Conservation (phyloP, 2,329 filamentous ascomycete genomes). For the Neoascochyta sp. region DNA sequence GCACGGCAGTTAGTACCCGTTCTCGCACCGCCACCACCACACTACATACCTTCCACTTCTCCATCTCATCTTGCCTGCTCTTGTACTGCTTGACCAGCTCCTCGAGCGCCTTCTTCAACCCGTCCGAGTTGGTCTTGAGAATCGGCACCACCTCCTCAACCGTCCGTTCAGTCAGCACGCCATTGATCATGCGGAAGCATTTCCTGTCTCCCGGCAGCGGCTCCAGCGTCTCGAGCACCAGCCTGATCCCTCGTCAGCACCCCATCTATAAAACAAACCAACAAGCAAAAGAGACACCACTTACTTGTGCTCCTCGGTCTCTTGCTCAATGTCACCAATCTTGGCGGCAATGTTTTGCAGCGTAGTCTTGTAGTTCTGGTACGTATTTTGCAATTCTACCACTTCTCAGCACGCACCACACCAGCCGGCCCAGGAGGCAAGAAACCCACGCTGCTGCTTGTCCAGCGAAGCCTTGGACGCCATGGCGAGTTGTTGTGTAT, state of each 20-base stretch:
- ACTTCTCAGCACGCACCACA: conserved; percentile 5
- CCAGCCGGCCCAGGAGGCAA: background rate
- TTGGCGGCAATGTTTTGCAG: conserved; percentile 93
- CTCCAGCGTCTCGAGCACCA: conserved; percentile 87
- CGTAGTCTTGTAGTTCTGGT: conserved; percentile 69
- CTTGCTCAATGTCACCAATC: conserved; percentile 96
- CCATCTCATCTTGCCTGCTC: conserved; percentile 87
- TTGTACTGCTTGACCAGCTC: conserved; percentile 97
- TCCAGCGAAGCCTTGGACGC: conserved; percentile 55
- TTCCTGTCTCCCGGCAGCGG: conserved; percentile 82
- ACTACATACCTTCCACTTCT: conserved; percentile 88
- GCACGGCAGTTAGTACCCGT: conserved; percentile 16
- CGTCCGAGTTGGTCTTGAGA: conserved; percentile 89
- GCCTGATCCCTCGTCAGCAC: conserved; percentile 52
- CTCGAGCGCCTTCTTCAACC: conserved; percentile 87
- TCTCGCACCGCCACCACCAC: background rate
- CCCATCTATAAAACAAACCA: background rate
- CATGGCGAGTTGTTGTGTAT: conserved; percentile 37
- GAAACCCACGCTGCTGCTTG: conserved; percentile 67
- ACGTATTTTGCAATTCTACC: conserved; percentile 74
- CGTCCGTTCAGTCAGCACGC: conserved; percentile 89
- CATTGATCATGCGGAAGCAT: conserved; percentile 98
- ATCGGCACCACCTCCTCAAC: conserved; percentile 89
- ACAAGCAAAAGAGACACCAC: conserved; percentile 29
- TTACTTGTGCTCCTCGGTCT: conserved; percentile 97